Evolutionary conservation across 164 flowering plant species (phyloP).

Genomic region (Chimonanthus salicifolius): DNA sequence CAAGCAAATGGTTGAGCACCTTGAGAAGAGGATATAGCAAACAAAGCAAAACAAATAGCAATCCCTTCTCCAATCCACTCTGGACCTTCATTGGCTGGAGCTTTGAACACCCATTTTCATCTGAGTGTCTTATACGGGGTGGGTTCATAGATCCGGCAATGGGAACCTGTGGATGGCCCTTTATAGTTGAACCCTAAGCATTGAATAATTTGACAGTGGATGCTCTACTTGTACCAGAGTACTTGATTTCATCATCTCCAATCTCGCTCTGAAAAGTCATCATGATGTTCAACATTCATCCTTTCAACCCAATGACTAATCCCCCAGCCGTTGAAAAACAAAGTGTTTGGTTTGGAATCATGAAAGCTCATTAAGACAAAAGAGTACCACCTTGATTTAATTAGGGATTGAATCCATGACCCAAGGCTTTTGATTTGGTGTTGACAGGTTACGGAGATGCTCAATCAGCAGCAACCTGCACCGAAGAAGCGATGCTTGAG

Average conservation of each 20-base stretch:
- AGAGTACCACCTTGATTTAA: no score
- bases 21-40: not conserved
- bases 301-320: not conserved
- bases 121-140: not conserved
- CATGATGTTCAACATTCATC: not conserved
- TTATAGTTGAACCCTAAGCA: no score
- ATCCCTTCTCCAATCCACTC: not conserved
- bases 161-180: not conserved
- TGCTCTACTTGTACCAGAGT: no score
- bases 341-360: constrained; percentile 1
- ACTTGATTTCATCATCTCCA: no score
- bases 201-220: no score
- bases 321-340: not conserved
- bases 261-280: not conserved
- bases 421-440: not conserved
- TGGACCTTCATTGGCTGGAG: not conserved
- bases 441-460: constrained; percentile 54
- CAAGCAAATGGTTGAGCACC: not conserved
- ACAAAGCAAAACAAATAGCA: not conserved
- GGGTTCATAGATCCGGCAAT: not conserved
- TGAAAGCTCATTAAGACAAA: not conserved
- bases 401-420: not conserved
- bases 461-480: constrained; percentile 32
- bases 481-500: constrained; percentile 54
- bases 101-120: not conserved